Evolutionary conservation across 2,329 filamentous ascomycete species (phyloP).

Genomic region (Thelonectria blattea): DNA sequence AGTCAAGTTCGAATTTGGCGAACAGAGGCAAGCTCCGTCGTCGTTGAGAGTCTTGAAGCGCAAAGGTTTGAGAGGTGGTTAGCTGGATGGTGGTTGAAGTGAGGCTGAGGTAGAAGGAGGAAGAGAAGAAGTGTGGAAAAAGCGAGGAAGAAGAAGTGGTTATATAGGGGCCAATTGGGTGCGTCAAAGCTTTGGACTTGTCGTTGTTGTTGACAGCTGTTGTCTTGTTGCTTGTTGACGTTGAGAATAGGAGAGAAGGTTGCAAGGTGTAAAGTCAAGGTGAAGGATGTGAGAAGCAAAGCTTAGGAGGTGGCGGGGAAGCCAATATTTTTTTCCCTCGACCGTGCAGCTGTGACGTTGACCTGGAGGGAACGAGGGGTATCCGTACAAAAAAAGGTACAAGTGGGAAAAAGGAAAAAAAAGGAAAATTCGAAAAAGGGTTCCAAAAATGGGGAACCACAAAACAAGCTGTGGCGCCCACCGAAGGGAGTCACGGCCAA

Average conservation of each 20-base stretch:
- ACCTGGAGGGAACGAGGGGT: constrained; percentile 13
- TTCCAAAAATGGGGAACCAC: neutral
- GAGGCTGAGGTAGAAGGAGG: neutral
- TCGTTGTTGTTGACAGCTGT: neutral
- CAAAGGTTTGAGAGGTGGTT: constrained; percentile 8
- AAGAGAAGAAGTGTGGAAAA: neutral
- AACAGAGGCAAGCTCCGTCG: constrained; percentile 6
- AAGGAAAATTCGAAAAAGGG: neutral
- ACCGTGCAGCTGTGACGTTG: constrained; percentile 33
- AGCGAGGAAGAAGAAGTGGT: neutral
- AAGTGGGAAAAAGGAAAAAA: neutral
- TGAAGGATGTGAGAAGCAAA: neutral
- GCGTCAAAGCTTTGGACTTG: neutral
- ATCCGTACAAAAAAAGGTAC: too few species aligned
- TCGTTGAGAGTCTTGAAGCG: neutral
- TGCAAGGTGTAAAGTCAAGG: neutral
- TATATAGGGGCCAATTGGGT: neutral
- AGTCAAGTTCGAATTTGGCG: constrained; percentile 32
- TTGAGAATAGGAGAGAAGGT: neutral
- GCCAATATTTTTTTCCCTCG: constrained; percentile 27
- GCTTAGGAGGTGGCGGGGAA: constrained; percentile 1
- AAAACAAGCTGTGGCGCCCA: neutral
- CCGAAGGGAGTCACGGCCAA: neutral
- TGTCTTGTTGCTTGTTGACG: neutral
- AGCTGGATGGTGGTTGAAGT: constrained; percentile 4